These are phyloP conservation scores for Vanderwaltozyma verrucispora DNA, from an alignment of 805 yeast species.

Conservation along the genomic window DNA sequence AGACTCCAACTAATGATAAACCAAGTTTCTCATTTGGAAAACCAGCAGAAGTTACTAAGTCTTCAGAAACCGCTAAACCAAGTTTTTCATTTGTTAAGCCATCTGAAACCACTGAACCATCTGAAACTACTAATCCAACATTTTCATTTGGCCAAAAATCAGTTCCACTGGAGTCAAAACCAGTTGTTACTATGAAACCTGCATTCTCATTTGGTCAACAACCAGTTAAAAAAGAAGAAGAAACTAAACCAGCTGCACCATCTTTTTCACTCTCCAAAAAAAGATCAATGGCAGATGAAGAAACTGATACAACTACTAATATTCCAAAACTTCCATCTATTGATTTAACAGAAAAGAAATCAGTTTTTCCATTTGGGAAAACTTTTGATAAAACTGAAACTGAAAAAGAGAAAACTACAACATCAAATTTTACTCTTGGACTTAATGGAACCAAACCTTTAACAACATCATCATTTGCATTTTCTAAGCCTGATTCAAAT, in stretches of 20 bases:
- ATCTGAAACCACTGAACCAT: too few relatives aligned
- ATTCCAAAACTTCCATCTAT: neutral
- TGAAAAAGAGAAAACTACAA: too few relatives aligned
- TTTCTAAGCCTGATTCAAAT: too few relatives aligned
- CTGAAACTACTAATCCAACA: constrained; percentile 1
- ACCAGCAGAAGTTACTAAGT: neutral
- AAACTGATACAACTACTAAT: neutral
- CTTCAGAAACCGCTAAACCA: constrained; percentile 4
- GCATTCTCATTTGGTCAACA: constrained; percentile 14
- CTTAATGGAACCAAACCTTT: too few relatives aligned
- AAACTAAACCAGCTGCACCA: constrained; percentile 2
- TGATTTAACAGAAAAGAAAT: neutral
- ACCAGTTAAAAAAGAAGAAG: constrained; percentile 1
- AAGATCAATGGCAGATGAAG: too few relatives aligned
- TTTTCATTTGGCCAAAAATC: constrained; percentile 8
- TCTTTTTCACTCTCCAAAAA: too few relatives aligned
- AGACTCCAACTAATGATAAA: too few relatives aligned
- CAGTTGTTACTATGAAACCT: too few relatives aligned
- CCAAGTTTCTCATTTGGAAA: constrained; percentile 5
- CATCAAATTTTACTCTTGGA: too few relatives aligned
- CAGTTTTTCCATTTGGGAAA: neutral
- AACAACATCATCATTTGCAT: too few relatives aligned
- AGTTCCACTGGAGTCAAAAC: too few relatives aligned
- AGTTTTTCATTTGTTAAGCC: constrained; percentile 8
- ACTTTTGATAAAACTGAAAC: too few relatives aligned